Evolutionary conservation across 148 eudicot genomes (phyloP).

Genomic region (Camellia granthamiana): DNA sequence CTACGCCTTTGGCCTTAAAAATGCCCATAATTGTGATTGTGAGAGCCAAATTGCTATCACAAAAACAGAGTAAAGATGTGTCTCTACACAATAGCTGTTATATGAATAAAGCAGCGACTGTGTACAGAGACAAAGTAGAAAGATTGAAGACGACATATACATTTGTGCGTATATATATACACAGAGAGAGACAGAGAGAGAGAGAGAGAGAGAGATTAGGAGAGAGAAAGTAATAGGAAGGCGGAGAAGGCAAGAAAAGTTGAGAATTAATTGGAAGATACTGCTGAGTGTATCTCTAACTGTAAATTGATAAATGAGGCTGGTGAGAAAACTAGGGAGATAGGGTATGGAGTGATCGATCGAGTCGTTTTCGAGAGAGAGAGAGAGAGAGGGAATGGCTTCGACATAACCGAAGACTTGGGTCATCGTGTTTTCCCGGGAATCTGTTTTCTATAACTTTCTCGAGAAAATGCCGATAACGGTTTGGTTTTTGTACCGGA

Average conservation of each 20-base stretch:
- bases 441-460: too few relatives aligned
- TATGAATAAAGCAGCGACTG: not conserved
- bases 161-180: not conserved
- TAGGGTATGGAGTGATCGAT: not conserved
- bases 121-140: not conserved
- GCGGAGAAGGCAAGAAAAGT: slow-evolving; percentile 21
- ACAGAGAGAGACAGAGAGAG: not conserved
- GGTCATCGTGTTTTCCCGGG: too few relatives aligned
- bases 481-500: too few relatives aligned
- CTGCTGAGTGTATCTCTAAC: not conserved
- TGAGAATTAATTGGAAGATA: slow-evolving; percentile 7
- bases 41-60: not conserved
- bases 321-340: slow-evolving; percentile 14
- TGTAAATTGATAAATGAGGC: slow-evolving; percentile 7
- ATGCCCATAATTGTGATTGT: slow-evolving; percentile 28
- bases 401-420: too few relatives aligned
- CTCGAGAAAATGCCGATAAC: too few relatives aligned
- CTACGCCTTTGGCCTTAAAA: slow-evolving; percentile 41
- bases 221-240: not conserved
- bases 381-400: not conserved
- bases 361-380: not conserved
- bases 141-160: not conserved
- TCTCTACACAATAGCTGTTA: not conserved
- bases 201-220: not conserved
- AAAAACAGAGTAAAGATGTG: not conserved